phyloP scores from a whole-genome alignment of 306 rosid genomes.

The Prosopis cineraria region DNA sequence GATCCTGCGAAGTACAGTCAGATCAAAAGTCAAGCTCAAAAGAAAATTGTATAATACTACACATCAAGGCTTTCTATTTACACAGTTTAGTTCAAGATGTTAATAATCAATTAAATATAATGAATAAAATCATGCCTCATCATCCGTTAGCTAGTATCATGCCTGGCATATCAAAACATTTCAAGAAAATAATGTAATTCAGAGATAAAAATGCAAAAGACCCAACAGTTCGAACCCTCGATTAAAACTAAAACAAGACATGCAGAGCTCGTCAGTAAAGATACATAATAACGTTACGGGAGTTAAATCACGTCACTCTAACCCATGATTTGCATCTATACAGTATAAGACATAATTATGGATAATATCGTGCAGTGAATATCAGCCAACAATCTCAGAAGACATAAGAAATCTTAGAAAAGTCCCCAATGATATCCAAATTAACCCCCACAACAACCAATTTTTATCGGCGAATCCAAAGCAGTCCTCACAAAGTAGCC shows the following conservation, averaged over 20 bases:
- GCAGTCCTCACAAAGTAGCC: neutral
- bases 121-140: conserved; percentile 8
- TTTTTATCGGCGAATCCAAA: neutral
- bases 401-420: neutral
- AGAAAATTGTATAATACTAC: neutral
- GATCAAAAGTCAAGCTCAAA: conserved; percentile 18
- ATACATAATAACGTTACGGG: neutral
- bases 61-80: neutral
- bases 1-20: conserved; percentile 55
- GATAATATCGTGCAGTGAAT: neutral
- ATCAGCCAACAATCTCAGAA: neutral
- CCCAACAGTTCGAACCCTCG: neutral
- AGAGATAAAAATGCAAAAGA: neutral
- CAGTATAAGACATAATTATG: neutral
- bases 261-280: neutral
- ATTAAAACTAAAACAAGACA: neutral
- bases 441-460: neutral
- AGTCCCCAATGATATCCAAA: neutral
- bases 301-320: neutral
- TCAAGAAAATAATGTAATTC: neutral
- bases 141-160: neutral
- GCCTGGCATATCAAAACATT: neutral
- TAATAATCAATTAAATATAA: neutral
- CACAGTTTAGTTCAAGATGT: conserved; percentile 9
- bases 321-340: conserved; percentile 11